Base-by-base conservation (phyloP, 164 flowering plant species). In the Paratinospora sagittata region DNA sequence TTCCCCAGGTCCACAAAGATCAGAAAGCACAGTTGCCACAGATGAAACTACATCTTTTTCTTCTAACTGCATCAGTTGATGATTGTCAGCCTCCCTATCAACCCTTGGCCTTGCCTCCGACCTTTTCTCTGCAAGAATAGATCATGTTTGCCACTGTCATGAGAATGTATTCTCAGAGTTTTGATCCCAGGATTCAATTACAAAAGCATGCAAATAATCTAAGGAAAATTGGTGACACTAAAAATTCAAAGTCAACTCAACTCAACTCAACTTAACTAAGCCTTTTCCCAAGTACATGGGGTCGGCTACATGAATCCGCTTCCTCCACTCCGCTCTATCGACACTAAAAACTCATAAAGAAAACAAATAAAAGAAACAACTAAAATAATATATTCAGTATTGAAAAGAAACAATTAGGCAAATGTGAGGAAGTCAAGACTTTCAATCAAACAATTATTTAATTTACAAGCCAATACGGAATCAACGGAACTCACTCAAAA, bases 31-130 rank as follows among this genome's bases (percentile, higher is more conserved):
- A 64, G 84, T 93, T 65, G 97, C 99, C 19, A 96, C 99, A 71
- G 93, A 91, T 64, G 98, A 91, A 21, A 96, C 97, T 23, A 93
- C 96, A 79, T 91, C 95, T 79, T 93, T 93, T 78, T 93, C 99
- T 77, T 96, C 98, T 76, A 88, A 77, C 81, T 84, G 88, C 75
- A 89, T 75, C 67, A 88, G 93, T 79, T 95, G 96, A 66, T 87
- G 86, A 78, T 89, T 87, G 67, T 92, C 97, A 45, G 93, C 80
- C 2, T 95, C 98, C 55, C 96, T 82, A 73, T 89, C 95, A 41
- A 76, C 76, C 74, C 96, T 87, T 67, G 90, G 78, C 78, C 94
- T 86, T 74, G 87, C 81, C 27, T 90, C 97, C n/a, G 71, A 80
- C 80, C 86, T 91, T 78, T 88, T 93, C 36, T 96, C 98, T 84